Evolutionary conservation across 2,329 filamentous ascomycete species (phyloP), one percentile per base, ranked within the genome.

Genomic region (Colletotrichum chlorophyti): DNA sequence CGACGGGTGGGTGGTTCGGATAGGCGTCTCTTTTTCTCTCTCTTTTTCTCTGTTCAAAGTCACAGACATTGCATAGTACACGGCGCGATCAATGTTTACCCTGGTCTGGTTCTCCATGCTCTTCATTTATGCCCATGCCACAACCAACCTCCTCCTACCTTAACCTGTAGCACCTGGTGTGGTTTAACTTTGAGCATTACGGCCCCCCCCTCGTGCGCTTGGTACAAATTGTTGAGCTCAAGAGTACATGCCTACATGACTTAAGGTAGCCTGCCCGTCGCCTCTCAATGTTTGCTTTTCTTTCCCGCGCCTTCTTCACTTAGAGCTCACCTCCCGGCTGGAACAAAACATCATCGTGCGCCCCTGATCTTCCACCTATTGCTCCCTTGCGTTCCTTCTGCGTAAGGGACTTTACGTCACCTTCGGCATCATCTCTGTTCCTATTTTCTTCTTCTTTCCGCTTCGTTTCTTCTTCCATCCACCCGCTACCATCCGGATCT

Each of bases 401-500:
- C 55, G 38, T 27, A 54, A 48, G 29, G 37, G 19, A 43, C 29
- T 42, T 42, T 21, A 58, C 55, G 55, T 58, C 55, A 58, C 49
- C 15, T 29, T 10, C 8, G 23, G 12, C 21, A 43, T 27, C 51
- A 10, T n/a, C n/a, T 26, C 23, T 17, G 10, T 7, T 5, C 7
- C 9, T 4, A 21, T 12, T 17, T 6, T 27, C 10, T 27, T 6
- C n/a, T 19, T 6, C 21, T 34, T 15, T 23, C 11, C 10, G 17
- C 11, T 43, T 17, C 27, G 31, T 17, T n/a, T 11, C 27, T n/a
- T n/a, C n/a, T n/a, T n/a, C n/a, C n/a, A n/a, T n/a, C n/a, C n/a
- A n/a, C 19, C 11, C 26, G 35, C 12, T 37, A n/a, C 52, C 32
- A 29, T 31, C 42, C 41, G 17, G 26, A 17, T 8, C 21, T 24